Percentiles rank a stretch among this genome's conserved stretches.
phyloP scores from a whole-genome alignment of 108 stramenopile genomes.

The Pseudonitzschia multistriata region DNA sequence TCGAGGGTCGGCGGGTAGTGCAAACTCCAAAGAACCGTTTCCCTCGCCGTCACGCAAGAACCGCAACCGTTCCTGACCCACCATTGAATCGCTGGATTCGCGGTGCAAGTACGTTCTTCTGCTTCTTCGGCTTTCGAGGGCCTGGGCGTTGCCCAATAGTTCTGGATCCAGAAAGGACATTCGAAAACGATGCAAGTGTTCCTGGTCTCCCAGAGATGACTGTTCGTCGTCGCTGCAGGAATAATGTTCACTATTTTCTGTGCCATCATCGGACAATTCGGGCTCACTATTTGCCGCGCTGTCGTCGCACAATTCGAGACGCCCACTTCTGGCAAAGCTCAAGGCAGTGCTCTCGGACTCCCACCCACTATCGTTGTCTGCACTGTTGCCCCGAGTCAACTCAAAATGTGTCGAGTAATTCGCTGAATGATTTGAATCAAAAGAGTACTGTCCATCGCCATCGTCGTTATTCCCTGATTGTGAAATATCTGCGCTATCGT shows the following conservation, averaged over 20 bases:
- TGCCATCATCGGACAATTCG: too few species aligned
- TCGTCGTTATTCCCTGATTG: background rate
- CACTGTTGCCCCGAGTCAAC: background rate
- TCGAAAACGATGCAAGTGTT: background rate
- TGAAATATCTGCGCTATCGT: background rate
- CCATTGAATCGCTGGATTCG: too few species aligned
- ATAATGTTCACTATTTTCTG: background rate
- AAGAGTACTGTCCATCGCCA: background rate
- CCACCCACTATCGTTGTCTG: background rate
- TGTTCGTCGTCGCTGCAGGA: slow-evolving; percentile 4
- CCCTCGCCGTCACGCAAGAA: too few species aligned
- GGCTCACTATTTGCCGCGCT: too few species aligned
- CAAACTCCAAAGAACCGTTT: too few species aligned
- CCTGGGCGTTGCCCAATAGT: slow-evolving; percentile 13
- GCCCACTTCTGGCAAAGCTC: too few species aligned
- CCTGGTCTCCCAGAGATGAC: background rate
- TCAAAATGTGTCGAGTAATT: background rate
- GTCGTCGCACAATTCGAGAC: background rate
- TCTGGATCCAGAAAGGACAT: slow-evolving; percentile 23
- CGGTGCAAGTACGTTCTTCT: background rate
- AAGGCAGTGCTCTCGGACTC: background rate
- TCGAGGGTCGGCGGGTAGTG: too few species aligned
- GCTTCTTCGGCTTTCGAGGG: background rate
- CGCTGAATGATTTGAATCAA: background rate
- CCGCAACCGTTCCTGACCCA: too few species aligned